A percentile compares a stretch with the other conserved stretches of the same genome.
Conservation (phyloP, 2,329 filamentous ascomycete species). For the Ceratocystis huliohia region DNA sequence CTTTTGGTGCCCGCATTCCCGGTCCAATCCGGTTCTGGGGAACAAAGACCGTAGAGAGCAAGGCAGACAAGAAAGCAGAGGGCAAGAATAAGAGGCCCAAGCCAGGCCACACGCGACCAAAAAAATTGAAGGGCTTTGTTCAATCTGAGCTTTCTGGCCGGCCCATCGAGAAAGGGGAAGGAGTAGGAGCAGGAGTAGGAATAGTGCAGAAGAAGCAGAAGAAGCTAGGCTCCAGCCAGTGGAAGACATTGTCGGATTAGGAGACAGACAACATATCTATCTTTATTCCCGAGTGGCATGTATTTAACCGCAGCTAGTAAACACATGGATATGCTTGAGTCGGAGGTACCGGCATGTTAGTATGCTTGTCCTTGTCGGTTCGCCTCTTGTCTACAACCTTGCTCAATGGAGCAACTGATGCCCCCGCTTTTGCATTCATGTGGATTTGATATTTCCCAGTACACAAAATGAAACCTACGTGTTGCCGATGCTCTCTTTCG, state of each 20-base stretch:
- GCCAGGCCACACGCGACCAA: too few relatives aligned
- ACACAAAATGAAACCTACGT: not conserved
- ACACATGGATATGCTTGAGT: not conserved
- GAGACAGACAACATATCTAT: too few relatives aligned
- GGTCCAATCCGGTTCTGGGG: slow-evolving; percentile 6
- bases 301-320: not conserved
- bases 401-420: not conserved
- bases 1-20: not conserved
- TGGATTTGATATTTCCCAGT: too few relatives aligned
- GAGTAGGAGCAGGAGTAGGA: too few relatives aligned
- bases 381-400: not conserved
- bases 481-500: not conserved
- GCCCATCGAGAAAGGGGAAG: too few relatives aligned
- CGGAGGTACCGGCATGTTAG: not conserved
- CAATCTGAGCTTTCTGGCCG: too few relatives aligned
- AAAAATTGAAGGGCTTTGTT: too few relatives aligned
- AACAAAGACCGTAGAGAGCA: not conserved
- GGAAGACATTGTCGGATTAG: too few relatives aligned
- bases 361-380: too few relatives aligned
- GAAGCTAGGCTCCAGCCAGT: not conserved
- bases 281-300: not conserved
- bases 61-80: not conserved
- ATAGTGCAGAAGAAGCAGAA: not conserved
- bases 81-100: not conserved
- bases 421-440: too few relatives aligned